Evolutionary conservation across 305 asterid genomes (phyloP).

Genomic region (Fraxinus angustifolia): DNA sequence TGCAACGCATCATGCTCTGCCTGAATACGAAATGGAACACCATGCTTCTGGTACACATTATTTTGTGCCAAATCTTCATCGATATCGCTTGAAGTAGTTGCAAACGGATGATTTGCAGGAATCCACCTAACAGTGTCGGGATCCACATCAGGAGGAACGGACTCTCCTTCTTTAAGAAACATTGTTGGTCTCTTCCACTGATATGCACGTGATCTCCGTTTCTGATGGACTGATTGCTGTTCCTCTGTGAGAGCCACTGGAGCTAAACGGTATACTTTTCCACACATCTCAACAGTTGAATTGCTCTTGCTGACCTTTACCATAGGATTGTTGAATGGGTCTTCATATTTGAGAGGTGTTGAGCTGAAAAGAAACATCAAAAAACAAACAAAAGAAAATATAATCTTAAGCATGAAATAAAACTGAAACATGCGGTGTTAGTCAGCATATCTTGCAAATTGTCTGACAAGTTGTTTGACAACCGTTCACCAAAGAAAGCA

Average conservation of each 20-base stretch:
- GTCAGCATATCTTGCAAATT: neutral
- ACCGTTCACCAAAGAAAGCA: neutral
- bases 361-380: slow-evolving; percentile 45
- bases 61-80: slow-evolving; percentile 88
- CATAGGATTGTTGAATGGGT: slow-evolving; percentile 94
- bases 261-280: slow-evolving; percentile 84
- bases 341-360: slow-evolving; percentile 85
- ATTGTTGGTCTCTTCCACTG: slow-evolving; percentile 96
- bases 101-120: slow-evolving; percentile 98
- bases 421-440: neutral
- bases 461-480: neutral
- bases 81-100: slow-evolving; percentile 88
- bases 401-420: neutral
- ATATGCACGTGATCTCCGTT: slow-evolving; percentile 92
- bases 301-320: slow-evolving; percentile 77
- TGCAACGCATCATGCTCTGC: slow-evolving; percentile 98
- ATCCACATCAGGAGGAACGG: slow-evolving; percentile 91
- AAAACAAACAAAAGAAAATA: slow-evolving; percentile 11
- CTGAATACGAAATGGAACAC: slow-evolving; percentile 90
- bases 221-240: slow-evolving; percentile 71
- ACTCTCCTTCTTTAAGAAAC: slow-evolving; percentile 90
- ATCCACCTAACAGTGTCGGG: slow-evolving; percentile 98
- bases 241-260: slow-evolving; percentile 94
- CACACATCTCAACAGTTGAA: slow-evolving; percentile 91
- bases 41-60: slow-evolving; percentile 85